Conservation (phyloP, 495 filamentous ascomycete species). For the Penicillium lividum region DNA sequence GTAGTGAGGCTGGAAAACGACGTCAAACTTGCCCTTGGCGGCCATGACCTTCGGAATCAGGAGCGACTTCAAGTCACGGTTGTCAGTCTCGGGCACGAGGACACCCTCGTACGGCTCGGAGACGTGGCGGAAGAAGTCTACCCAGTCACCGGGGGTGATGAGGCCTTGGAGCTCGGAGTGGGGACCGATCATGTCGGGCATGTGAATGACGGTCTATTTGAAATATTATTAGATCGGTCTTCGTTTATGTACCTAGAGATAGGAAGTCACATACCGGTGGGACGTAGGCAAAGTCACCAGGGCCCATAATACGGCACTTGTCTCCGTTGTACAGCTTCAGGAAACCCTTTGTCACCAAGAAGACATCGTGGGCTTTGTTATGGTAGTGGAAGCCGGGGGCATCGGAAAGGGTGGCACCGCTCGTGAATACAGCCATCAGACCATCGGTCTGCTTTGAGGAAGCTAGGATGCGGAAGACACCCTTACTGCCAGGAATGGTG, state of each 20-base stretch:
- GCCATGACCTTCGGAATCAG: conserved; percentile 53
- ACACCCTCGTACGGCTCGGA: conserved; percentile 51
- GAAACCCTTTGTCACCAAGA: conserved; percentile 47
- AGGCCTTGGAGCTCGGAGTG: conserved; percentile 48
- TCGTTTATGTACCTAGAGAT: background rate
- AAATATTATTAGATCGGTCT: background rate
- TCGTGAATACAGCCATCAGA: conserved; percentile 48
- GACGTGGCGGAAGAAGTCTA: conserved; percentile 53
- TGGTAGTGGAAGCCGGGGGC: conserved; percentile 52
- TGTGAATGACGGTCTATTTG: conserved; percentile 38
- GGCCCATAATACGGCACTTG: conserved; percentile 44
- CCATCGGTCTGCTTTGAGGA: conserved; percentile 48
- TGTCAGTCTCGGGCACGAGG: conserved; percentile 48
- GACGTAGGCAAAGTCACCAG: conserved; percentile 52
- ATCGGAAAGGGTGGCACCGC: conserved; percentile 42
- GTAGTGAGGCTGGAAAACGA: conserved; percentile 47
- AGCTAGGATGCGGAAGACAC: conserved; percentile 45
- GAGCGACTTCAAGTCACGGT: conserved; percentile 41
- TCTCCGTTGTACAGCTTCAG: conserved; percentile 51
- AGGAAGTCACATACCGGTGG: conserved; percentile 37
- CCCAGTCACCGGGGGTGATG: conserved; percentile 54
- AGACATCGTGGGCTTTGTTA: conserved; percentile 50
- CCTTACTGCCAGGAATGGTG: conserved; percentile 47
- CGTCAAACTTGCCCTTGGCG: conserved; percentile 50
- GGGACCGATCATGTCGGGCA: conserved; percentile 42